These are phyloP conservation scores for Mariannaea elegans DNA, from an alignment of 2,329 filamentous ascomycete species.

Conservation along the genomic window DNA sequence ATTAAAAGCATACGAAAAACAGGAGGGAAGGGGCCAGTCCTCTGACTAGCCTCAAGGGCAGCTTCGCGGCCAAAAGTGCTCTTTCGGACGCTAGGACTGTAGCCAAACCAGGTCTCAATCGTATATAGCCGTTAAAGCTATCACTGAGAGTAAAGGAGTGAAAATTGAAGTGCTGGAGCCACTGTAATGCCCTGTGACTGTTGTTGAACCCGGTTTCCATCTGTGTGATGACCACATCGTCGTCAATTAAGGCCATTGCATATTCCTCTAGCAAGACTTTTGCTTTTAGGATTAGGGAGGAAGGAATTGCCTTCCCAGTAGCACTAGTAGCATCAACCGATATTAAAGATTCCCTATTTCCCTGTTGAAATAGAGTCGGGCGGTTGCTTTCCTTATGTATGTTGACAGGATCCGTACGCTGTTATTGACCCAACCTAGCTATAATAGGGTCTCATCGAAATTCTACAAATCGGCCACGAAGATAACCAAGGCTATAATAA, in stretches of 20 bases:
- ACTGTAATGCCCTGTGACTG: background rate
- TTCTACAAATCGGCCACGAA: no score
- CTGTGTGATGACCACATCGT: background rate
- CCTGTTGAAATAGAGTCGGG: no score
- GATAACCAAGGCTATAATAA: no score
- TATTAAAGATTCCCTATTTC: conserved; percentile 1
- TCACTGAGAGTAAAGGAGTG: background rate
- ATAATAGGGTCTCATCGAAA: no score
- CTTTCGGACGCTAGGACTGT: background rate
- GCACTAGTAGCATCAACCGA: background rate
- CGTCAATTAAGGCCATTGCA: background rate
- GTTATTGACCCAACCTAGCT: no score
- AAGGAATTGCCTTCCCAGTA: background rate
- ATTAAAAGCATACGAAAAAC: conserved; percentile 3
- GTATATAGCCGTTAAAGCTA: background rate
- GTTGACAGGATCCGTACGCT: no score
- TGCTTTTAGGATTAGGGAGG: background rate
- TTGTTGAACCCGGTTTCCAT: background rate
- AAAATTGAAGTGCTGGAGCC: conserved; percentile 1
- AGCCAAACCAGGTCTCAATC: conserved; percentile 2
- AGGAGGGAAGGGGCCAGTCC: background rate
- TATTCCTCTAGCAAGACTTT: conserved; percentile 8
- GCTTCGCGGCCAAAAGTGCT: background rate
- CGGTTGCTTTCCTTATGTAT: no score
- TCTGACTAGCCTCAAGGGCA: background rate